Conservation (phyloP, 2,329 filamentous ascomycete genomes). For the Chaetomiaceae sp. region DNA sequence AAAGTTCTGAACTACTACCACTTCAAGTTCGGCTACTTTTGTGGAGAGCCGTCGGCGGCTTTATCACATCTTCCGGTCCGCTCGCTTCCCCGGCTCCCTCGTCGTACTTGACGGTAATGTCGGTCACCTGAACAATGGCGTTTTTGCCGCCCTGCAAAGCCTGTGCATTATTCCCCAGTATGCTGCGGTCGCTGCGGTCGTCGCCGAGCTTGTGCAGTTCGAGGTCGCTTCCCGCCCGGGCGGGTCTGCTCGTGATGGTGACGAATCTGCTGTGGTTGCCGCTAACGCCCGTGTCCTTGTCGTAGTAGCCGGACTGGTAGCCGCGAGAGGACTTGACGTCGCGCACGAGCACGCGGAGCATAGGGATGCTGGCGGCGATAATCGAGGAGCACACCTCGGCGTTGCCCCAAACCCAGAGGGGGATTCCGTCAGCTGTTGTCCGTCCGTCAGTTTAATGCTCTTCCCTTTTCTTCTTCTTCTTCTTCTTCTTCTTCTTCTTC, state of each 20-base stretch:
- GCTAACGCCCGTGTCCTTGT: constrained; percentile 3
- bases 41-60: no score
- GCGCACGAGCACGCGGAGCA: constrained; percentile 15
- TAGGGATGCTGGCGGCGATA: constrained; percentile 16
- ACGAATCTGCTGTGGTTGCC: constrained; percentile 13
- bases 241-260: constrained; percentile 7
- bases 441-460: background rate
- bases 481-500: no score
- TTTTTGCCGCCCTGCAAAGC: background rate
- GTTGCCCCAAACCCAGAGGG: constrained; percentile 13
- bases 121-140: constrained; percentile 13
- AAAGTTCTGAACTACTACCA: no score
- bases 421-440: constrained; percentile 6
- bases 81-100: background rate
- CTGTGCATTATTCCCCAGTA: constrained; percentile 1
- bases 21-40: no score
- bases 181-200: constrained; percentile 13
- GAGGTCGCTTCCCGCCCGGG: background rate
- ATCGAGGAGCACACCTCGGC: constrained; percentile 11
- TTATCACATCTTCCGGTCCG: no score
- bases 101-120: constrained; percentile 13
- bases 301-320: constrained; percentile 9
- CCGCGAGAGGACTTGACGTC: constrained; percentile 10
- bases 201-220: constrained; percentile 13
- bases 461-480: no score